Evolutionary conservation across 2,329 filamentous ascomycete genomes (phyloP).

Genomic region (Cordyceps fumosorosea): DNA sequence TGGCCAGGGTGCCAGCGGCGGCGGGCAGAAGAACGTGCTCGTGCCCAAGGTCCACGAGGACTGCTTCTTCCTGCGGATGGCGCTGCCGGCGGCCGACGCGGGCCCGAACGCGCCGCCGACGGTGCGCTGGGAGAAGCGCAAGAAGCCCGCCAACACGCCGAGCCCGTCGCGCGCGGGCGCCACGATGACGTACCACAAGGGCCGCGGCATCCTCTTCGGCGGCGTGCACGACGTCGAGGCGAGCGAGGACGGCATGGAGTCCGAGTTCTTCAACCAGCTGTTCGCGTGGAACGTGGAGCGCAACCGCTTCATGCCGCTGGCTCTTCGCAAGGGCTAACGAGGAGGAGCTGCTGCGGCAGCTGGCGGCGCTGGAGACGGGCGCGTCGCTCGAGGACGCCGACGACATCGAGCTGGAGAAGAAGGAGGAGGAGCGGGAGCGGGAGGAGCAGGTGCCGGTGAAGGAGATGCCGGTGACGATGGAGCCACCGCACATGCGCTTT

Average conservation of each 20-base stretch:
- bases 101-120: slow-evolving; percentile 58
- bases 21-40: slow-evolving; percentile 60
- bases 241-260: slow-evolving; percentile 91
- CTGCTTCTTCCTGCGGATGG: slow-evolving; percentile 85
- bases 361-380: slow-evolving; percentile 78
- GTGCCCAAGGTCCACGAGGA: slow-evolving; percentile 91
- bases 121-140: slow-evolving; percentile 86
- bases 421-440: slow-evolving; percentile 45
- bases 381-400: slow-evolving; percentile 51
- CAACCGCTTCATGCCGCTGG: slow-evolving; percentile 86
- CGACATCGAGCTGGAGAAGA: slow-evolving; percentile 43
- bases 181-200: slow-evolving; percentile 92
- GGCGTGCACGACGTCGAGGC: slow-evolving; percentile 91
- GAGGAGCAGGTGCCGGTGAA: slow-evolving; percentile 53
- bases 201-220: slow-evolving; percentile 86
- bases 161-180: slow-evolving; percentile 78
- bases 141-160: slow-evolving; percentile 84
- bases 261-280: slow-evolving; percentile 90
- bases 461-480: slow-evolving; percentile 62
- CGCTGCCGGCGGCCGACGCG: slow-evolving; percentile 62
- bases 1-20: slow-evolving; percentile 34
- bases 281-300: slow-evolving; percentile 94
- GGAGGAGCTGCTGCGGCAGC: slow-evolving; percentile 79
- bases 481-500: slow-evolving; percentile 85
- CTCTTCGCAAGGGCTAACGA: slow-evolving; percentile 78